Conservation (phyloP, 2,329 filamentous ascomycete species). For the Microdochium nivale region DNA sequence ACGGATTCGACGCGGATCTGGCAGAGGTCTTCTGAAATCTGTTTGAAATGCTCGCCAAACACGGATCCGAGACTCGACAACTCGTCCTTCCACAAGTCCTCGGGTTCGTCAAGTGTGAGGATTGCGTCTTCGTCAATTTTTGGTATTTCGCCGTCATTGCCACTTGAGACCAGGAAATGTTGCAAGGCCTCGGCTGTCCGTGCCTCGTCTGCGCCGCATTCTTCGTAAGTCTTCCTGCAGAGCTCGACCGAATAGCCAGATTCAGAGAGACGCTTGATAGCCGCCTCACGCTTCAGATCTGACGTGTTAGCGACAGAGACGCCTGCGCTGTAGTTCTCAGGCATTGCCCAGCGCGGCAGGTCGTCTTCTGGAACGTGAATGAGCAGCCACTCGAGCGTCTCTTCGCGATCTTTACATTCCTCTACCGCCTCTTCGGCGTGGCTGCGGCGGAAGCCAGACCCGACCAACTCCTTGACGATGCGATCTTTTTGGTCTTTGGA, state of each 20-base stretch:
- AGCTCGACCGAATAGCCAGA: slow-evolving; percentile 82
- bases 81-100: slow-evolving; percentile 77
- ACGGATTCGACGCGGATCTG: slow-evolving; percentile 57
- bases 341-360: slow-evolving; percentile 83
- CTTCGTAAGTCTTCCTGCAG: slow-evolving; percentile 69
- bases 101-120: slow-evolving; percentile 32
- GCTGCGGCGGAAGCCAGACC: slow-evolving; percentile 79
- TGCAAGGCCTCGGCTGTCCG: slow-evolving; percentile 76
- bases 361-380: slow-evolving; percentile 97
- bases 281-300: slow-evolving; percentile 71
- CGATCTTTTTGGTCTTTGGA: slow-evolving; percentile 42
- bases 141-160: slow-evolving; percentile 15
- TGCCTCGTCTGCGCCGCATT: slow-evolving; percentile 62
- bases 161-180: slow-evolving; percentile 49
- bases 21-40: slow-evolving; percentile 54
- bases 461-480: slow-evolving; percentile 65
- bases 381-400: slow-evolving; percentile 90
- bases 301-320: slow-evolving; percentile 71
- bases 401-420: slow-evolving; percentile 84
- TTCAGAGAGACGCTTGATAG: slow-evolving; percentile 71
- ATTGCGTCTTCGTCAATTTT: slow-evolving; percentile 4
- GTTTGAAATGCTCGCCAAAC: slow-evolving; percentile 64
- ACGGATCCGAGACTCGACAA: slow-evolving; percentile 77
- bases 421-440: slow-evolving; percentile 83
- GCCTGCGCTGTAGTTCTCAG: slow-evolving; percentile 84